Evolutionary conservation across 129 eudicot genomes (phyloP).

Genomic region (Logfia minima): DNA sequence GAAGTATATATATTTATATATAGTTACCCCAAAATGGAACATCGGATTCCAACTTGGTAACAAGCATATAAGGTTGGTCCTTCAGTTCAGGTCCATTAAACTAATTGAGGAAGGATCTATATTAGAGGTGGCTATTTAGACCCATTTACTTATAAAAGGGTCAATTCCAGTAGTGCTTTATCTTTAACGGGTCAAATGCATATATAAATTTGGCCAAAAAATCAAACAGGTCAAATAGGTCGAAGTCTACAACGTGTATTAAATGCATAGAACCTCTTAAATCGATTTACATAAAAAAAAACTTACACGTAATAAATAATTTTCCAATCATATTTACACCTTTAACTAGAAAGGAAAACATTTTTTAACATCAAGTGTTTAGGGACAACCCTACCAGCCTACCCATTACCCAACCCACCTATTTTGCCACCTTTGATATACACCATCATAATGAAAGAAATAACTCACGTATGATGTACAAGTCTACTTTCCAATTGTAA

Average conservation of each 20-base stretch:
- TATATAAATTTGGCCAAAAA: not conserved
- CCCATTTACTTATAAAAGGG: not conserved
- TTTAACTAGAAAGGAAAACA: not conserved
- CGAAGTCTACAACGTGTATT: not conserved
- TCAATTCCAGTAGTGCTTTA: not conserved
- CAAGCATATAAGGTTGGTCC: not conserved
- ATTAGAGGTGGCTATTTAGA: not conserved
- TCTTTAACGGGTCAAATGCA: not conserved
- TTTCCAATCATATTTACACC: not conserved
- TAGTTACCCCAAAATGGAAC: not conserved
- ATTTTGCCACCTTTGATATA: not conserved
- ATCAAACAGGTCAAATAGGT: not conserved
- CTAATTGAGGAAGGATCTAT: not conserved
- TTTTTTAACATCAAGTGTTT: not conserved
- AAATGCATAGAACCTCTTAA: not conserved
- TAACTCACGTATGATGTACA: conserved; percentile 80
- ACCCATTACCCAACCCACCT: not conserved
- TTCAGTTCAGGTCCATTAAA: not conserved
- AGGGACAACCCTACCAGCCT: not conserved
- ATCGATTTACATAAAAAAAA: not conserved
- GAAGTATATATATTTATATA: not conserved
- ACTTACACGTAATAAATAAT: not conserved
- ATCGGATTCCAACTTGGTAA: not conserved
- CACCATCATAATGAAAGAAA: not conserved
- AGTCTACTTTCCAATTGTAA: conserved; percentile 81